These are phyloP conservation scores for Ophiostoma fasciatum DNA, from an alignment of 2,329 filamentous ascomycete species.

Conservation along the genomic window DNA sequence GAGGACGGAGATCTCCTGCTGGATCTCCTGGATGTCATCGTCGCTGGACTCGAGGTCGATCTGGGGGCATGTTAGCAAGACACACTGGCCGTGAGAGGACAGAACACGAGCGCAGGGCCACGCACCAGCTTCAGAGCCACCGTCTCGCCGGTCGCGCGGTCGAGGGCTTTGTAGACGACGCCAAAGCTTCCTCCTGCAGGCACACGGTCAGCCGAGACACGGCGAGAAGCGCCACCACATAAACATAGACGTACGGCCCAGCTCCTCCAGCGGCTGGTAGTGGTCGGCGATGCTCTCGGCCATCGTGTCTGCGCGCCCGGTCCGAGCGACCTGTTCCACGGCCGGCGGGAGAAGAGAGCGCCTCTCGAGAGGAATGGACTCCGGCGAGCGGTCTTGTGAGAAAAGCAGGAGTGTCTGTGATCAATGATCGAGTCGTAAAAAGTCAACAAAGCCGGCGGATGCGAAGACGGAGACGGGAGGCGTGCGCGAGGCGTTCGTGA, in stretches of 20 bases:
- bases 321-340: background rate
- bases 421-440: too few relatives aligned
- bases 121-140: constrained; percentile 94
- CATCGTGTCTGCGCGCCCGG: constrained; percentile 21
- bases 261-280: constrained; percentile 91
- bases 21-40: constrained; percentile 96
- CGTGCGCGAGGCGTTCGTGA: too few relatives aligned
- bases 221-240: too few relatives aligned
- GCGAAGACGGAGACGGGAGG: too few relatives aligned
- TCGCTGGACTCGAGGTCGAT: constrained; percentile 98
- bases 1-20: constrained; percentile 89
- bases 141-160: constrained; percentile 76
- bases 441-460: too few relatives aligned
- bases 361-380: too few relatives aligned
- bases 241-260: constrained; percentile 50
- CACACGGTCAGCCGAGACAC: constrained; percentile 1
- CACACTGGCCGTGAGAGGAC: background rate
- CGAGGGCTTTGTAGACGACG: constrained; percentile 91
- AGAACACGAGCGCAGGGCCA: constrained; percentile 6
- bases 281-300: constrained; percentile 60
- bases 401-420: too few relatives aligned
- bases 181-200: constrained; percentile 78
- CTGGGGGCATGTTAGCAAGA: constrained; percentile 28
- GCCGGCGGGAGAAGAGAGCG: too few relatives aligned
- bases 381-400: too few relatives aligned